These are phyloP conservation scores for Trichoderma virens DNA, from an alignment of 495 filamentous ascomycete genomes.

Conservation along the genomic window DNA sequence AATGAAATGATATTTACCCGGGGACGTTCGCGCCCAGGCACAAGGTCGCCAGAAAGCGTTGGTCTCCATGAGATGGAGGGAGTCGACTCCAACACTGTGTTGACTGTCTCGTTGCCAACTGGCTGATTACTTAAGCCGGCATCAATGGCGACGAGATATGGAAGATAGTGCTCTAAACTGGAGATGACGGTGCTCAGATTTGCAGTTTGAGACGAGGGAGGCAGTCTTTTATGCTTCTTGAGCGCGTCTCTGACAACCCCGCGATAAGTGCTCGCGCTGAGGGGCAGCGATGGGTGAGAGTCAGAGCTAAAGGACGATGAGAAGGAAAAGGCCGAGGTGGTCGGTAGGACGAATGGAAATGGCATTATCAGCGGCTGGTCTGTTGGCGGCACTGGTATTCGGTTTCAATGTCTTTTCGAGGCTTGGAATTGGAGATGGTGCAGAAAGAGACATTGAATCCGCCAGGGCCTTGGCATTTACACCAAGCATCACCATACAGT, in stretches of 20 bases:
- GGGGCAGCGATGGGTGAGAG: slow-evolving; percentile 76
- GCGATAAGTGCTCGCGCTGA: slow-evolving; percentile 67
- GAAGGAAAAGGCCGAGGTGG: slow-evolving; percentile 75
- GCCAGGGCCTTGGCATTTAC: neutral
- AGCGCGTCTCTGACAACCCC: slow-evolving; percentile 68
- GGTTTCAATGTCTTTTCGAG: too few species aligned
- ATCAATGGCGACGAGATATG: slow-evolving; percentile 69
- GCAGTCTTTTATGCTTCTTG: slow-evolving; percentile 74
- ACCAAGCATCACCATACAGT: neutral
- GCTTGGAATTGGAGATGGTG: too few species aligned
- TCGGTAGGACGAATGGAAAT: slow-evolving; percentile 74
- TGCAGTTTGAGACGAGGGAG: slow-evolving; percentile 53
- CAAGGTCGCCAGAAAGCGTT: slow-evolving; percentile 51
- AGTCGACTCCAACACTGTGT: slow-evolving; percentile 44
- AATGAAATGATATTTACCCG: slow-evolving; percentile 64
- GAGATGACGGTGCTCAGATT: slow-evolving; percentile 61
- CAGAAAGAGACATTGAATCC: neutral
- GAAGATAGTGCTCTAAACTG: slow-evolving; percentile 64
- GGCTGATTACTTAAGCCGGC: slow-evolving; percentile 46
- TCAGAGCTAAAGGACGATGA: slow-evolving; percentile 58
- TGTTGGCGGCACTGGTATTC: too few species aligned
- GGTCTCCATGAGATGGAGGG: slow-evolving; percentile 74
- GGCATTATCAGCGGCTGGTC: slow-evolving; percentile 79
- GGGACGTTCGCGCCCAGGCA: slow-evolving; percentile 50
- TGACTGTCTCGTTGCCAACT: slow-evolving; percentile 48